Evolutionary conservation across 1,284 basidiomycete species (phyloP).

Genomic region (Tremellales sp.): DNA sequence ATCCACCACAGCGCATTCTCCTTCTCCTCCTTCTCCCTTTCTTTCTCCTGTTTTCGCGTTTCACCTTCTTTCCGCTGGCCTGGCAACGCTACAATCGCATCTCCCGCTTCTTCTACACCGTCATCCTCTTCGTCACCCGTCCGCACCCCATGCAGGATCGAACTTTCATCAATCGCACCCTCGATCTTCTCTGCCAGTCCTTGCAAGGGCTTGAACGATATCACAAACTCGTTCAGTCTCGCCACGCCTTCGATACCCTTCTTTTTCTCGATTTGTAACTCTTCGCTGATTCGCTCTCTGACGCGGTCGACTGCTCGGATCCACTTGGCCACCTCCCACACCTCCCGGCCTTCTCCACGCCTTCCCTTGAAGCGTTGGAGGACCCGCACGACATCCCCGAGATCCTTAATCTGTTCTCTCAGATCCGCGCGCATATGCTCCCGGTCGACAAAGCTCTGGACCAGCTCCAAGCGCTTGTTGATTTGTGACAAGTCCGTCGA

Average conservation of each 20-base stretch:
- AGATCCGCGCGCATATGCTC: slow-evolving; percentile 69
- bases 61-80: slow-evolving; percentile 16
- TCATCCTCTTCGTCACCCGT: slow-evolving; percentile 33
- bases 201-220: slow-evolving; percentile 57
- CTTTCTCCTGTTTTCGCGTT: slow-evolving; percentile 17
- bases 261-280: slow-evolving; percentile 6
- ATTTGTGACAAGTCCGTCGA: slow-evolving; percentile 73
- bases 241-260: slow-evolving; percentile 9
- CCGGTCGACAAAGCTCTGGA: slow-evolving; percentile 66
- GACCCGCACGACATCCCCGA: slow-evolving; percentile 71
- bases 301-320: slow-evolving; percentile 31
- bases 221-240: slow-evolving; percentile 53
- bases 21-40: slow-evolving; percentile 26
- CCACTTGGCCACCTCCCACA: slow-evolving; percentile 41
- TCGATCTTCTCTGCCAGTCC: slow-evolving; percentile 61
- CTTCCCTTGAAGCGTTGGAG: slow-evolving; percentile 73
- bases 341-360: slow-evolving; percentile 61
- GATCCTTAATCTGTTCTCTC: slow-evolving; percentile 55
- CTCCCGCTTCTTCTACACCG: slow-evolving; percentile 18
- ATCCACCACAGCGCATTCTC: slow-evolving; percentile 57
- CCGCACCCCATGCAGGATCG: slow-evolving; percentile 17
- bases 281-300: slow-evolving; percentile 16
- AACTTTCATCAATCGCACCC: slow-evolving; percentile 54
- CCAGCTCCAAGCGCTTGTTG: slow-evolving; percentile 68
- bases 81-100: slow-evolving; percentile 11